Base-by-base conservation (phyloP, 306 rosid genomes). In the Corylus americana region DNA sequence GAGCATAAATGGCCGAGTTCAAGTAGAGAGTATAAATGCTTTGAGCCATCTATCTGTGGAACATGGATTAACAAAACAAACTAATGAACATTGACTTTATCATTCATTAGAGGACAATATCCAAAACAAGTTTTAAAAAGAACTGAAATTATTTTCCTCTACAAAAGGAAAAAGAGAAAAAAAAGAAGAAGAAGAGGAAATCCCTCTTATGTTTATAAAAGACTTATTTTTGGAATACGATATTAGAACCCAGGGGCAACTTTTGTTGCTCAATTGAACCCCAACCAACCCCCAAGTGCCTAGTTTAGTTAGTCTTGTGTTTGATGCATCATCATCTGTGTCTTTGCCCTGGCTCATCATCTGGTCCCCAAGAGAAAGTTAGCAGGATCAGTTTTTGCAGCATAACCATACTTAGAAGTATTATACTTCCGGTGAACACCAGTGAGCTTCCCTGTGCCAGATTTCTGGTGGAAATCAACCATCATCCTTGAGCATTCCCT, bases 401-500 rank as follows among this genome's bases (percentile, higher is more conserved):
- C 88, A 85, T 84, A 83, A n/a, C 95, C 95, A 78, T 85, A 90
- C 82, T 84, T 93, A 18, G 86, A 86, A 10, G 96, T 84, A 76
- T 81, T 80, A 79, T 90, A 93, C 84, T 91, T 93, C 82, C 76
- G 71, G 11, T 71, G 75, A 1, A 81, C 87, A 16, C 87, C 87
- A 1, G 87, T 83, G 73, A 81, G 90, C 71, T 83, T 83, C 39
- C 87, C 87, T 2, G 89, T 84, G 61, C 91, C 88, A 20, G 93
- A 95, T 71, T 81, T 89, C 84, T 82, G 89, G 84, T 94, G 98
- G 87, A 87, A 89, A 80, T 71, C 55, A 67, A 92, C 95, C 92
- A 92, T 90, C 93, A 86, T 29, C 80, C 79, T 87, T 48, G 98
- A 90, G 88, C 98, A 94, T 79, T 89, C 91, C 76, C 98, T 94